Base-by-base conservation (phyloP, 306 rosid species). In the Potentilla sterilis region DNA sequence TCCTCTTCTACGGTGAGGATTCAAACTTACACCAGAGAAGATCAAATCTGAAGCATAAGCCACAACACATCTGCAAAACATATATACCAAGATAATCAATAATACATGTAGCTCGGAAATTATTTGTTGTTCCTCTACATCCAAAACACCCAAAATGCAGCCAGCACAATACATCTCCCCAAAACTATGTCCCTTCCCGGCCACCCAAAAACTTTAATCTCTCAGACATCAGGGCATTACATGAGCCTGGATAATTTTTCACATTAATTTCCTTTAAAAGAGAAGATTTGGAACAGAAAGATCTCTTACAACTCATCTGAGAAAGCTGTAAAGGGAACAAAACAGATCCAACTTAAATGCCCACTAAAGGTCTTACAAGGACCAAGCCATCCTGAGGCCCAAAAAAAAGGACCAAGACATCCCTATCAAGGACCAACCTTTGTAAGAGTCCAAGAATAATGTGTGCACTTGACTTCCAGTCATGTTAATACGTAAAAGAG, bases 21-120 rank as follows among this genome's bases (percentile, higher is more conserved):
- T 92, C 81, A 95, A 9, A 77, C 97, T 83, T 57, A 89, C 85
- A 77, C 81, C 81, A 81, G 89, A 82, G 85, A 95, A 95, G 75
- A 90, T 37, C 68, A 92, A 86, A 87, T 95, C 98, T 54, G 98
- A 95, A 75, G 97, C 58, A 86, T 77, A 95, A 77, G 98, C 98
- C 32, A 86, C 96, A 72, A 95, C 98, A 76, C 97, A 95, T 78
- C 98, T 95, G 82, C 86, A 90, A 79, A 55, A 79, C 5, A 44
- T 66, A 48, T 67, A 43, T 70, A 49, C 51, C 79, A 12, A 58
- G 79, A 24, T 38, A 51, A 65, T 62, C 62, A 19, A 67, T 37
- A 65, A 9, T 5, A 52, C 15, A 35, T 2, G 14, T 7, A 37
- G 11, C 6, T 14, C 12, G 61, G 61, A 38, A 38, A 12, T 63